A percentile compares a stretch with the other conserved stretches of the same genome.
Evolutionary conservation across 768 basidiomycete genomes (phyloP).

Genomic region (Leccinum rimulosum): DNA sequence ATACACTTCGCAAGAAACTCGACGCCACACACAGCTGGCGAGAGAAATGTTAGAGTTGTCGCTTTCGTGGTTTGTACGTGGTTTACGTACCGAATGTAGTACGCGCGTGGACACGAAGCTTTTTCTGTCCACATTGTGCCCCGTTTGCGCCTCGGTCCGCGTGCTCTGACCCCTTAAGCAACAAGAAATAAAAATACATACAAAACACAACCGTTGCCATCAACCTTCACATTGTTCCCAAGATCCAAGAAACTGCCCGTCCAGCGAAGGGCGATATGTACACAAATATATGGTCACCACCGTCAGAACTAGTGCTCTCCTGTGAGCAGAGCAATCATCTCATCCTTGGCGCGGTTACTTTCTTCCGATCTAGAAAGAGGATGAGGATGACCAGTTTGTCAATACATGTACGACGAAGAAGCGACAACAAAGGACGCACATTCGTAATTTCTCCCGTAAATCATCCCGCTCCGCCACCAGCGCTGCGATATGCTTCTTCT

Average conservation of each 20-base stretch:
- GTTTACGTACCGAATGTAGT: background rate
- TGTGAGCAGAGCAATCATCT: background rate
- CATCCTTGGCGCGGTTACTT: background rate
- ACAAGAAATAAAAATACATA: background rate
- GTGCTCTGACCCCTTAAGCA: background rate
- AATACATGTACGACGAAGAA: background rate
- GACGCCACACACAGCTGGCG: background rate
- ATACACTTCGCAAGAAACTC: background rate
- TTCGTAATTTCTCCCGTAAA: background rate
- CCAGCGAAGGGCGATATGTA: background rate
- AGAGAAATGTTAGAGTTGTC: background rate
- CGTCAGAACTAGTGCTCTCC: background rate
- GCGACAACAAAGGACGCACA: background rate
- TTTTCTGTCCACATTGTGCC: background rate
- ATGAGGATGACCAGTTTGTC: background rate
- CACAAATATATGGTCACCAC: background rate
- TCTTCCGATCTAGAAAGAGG: constrained; percentile 3
- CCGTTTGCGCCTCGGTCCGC: background rate
- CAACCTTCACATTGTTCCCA: background rate
- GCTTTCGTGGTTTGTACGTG: background rate
- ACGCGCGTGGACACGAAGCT: background rate
- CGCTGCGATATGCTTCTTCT: constrained; percentile 22
- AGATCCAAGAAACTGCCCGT: background rate
- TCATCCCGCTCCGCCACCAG: constrained; percentile 9
- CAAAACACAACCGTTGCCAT: background rate